Conservation (phyloP, 495 filamentous ascomycete species). For the Aspergillus homomorphus region DNA sequence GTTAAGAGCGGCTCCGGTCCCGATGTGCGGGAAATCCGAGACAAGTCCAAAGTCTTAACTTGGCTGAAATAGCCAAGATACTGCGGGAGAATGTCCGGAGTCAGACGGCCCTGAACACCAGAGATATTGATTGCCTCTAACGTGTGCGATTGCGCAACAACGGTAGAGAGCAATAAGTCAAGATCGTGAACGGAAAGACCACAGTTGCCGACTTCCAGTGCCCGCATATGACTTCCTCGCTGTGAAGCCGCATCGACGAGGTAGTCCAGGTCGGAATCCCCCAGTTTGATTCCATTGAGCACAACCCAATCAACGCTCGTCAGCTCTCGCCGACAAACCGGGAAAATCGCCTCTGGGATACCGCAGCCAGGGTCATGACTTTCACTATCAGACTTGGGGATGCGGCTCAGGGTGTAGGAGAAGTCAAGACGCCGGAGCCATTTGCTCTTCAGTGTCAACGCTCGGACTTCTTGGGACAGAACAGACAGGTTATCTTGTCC, state of each 20-base stretch:
- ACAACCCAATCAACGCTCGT: conserved; percentile 80
- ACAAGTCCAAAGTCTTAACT: conserved; percentile 68
- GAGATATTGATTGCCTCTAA: conserved; percentile 77
- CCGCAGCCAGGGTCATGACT: conserved; percentile 67
- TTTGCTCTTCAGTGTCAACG: conserved; percentile 65
- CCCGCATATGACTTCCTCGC: conserved; percentile 63
- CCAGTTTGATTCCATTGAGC: conserved; percentile 79
- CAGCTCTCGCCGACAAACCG: conserved; percentile 66
- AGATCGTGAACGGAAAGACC: conserved; percentile 57
- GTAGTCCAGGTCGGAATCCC: conserved; percentile 74
- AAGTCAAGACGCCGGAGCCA: conserved; percentile 64
- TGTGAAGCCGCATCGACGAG: conserved; percentile 65
- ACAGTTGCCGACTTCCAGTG: conserved; percentile 79
- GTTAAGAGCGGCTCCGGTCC: conserved; percentile 63
- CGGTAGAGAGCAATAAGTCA: conserved; percentile 43
- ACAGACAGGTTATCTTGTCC: conserved; percentile 58
- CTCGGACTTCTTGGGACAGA: conserved; percentile 70
- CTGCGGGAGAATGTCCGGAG: conserved; percentile 58
- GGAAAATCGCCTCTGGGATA: conserved; percentile 74
- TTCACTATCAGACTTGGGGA: conserved; percentile 49
- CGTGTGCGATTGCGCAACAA: conserved; percentile 60
- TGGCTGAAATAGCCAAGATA: conserved; percentile 66
- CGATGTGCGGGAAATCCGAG: conserved; percentile 61
- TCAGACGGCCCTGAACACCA: conserved; percentile 69
- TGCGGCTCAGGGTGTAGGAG: conserved; percentile 52